phyloP scores from a whole-genome alignment of 768 basidiomycete genomes.

The Leccinum ochraceum region DNA sequence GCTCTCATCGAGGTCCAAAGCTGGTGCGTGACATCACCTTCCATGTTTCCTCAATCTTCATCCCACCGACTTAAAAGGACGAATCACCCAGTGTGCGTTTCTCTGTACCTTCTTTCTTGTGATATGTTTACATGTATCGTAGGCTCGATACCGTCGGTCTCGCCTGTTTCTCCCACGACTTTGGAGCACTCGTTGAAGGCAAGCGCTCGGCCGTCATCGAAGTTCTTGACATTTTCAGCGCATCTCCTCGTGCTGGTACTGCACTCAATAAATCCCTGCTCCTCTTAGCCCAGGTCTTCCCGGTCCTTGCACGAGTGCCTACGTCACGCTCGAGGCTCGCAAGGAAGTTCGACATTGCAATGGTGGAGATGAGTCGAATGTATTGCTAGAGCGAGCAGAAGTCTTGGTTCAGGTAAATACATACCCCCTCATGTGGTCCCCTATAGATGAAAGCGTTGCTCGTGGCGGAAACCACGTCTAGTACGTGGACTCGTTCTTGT shows the following conservation, averaged over 20 bases:
- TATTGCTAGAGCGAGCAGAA: slow-evolving; percentile 36
- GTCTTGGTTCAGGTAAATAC: no score
- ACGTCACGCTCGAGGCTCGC: slow-evolving; percentile 32
- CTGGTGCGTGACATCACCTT: slow-evolving; percentile 21
- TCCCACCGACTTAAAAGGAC: not conserved
- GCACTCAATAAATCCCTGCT: slow-evolving; percentile 25
- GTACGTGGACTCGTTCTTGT: slow-evolving; percentile 8
- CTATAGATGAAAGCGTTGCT: slow-evolving; percentile 21
- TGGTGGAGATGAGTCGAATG: slow-evolving; percentile 38
- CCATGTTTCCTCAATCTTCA: not conserved
- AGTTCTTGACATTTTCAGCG: slow-evolving; percentile 39
- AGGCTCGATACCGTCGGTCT: slow-evolving; percentile 59
- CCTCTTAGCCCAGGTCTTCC: slow-evolving; percentile 40
- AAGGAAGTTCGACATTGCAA: slow-evolving; percentile 34
- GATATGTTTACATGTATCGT: not conserved
- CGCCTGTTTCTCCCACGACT: slow-evolving; percentile 60
- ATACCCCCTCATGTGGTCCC: no score
- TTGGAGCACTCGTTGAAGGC: slow-evolving; percentile 48
- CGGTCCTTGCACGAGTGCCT: slow-evolving; percentile 38
- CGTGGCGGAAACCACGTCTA: slow-evolving; percentile 21
- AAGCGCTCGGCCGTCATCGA: slow-evolving; percentile 42
- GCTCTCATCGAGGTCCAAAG: slow-evolving; percentile 37
- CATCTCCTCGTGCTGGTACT: slow-evolving; percentile 17
- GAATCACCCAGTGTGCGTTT: not conserved
- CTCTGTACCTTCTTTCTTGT: not conserved